Base-by-base conservation (phyloP, 768 basidiomycete species). In the Hortiboletus campestris region DNA sequence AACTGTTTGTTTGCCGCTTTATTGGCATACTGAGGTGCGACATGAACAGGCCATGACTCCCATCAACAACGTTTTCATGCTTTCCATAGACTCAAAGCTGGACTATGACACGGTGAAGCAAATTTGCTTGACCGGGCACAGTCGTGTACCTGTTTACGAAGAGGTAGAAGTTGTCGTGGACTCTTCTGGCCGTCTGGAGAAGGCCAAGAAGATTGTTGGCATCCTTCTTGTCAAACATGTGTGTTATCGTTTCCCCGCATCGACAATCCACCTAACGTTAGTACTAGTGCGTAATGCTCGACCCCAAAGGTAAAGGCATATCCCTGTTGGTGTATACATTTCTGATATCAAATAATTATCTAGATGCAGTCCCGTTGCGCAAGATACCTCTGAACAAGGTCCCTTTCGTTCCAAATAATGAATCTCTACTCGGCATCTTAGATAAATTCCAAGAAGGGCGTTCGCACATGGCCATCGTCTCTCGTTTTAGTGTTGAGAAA, bases 401-500 rank as follows among this genome's bases (percentile, higher is more conserved):
- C 7, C 89, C 87, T 0, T 89, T 88, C 50, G 89, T 95, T 4
- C 89, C 92, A 2, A 87, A 85, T 42, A 92, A 95, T 63, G 90
- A 93, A 70, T 82, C 92, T 22, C 76, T 96, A 1, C 80, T 94
- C 14, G 85, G 88, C 25, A 90, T 94, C 57, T 78, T 95, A 32
- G 92, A 94, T 69, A 87, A 79, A 57, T 95, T 95, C 70, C 92
- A 94, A 69, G 91, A 93, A 65, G 93, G 91, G 5, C 80, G 91
- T 31, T 91, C 88, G 40, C 93, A 96, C 67, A 94, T 96, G 83
- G 93, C 93, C 20, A 89, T 95, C 61, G 91, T 94, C 50, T 85
- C 85, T 58, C 83, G 90, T 43, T 83, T 89, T 61, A 88, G 84
- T 49, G 79, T 79, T 13, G 84, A 86, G 55, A 86, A 84, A 70